A percentile compares a stretch with the other conserved stretches of the same genome.
phyloP scores from a whole-genome alignment of 1,284 basidiomycete genomes.

The Stereum hirsutum region DNA sequence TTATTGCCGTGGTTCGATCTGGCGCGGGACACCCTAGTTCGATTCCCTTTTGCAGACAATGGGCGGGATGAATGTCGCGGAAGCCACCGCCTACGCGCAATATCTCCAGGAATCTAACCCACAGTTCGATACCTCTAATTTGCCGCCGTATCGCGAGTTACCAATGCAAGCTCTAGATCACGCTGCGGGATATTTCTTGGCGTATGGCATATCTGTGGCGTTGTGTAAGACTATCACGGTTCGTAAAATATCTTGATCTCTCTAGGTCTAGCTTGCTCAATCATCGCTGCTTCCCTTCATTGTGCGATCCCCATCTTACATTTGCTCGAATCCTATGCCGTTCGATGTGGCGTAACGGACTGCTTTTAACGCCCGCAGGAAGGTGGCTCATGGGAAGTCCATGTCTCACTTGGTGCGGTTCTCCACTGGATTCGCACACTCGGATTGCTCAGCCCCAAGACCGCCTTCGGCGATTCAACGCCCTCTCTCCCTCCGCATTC shows the following conservation, averaged over 20 bases:
- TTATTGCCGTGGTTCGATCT: neutral
- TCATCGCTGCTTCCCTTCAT: too few species aligned
- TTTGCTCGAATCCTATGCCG: too few species aligned
- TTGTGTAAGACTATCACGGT: slow-evolving; percentile 44
- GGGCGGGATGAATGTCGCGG: slow-evolving; percentile 51
- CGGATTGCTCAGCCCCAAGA: slow-evolving; percentile 31
- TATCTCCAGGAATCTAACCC: slow-evolving; percentile 16
- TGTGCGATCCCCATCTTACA: too few species aligned
- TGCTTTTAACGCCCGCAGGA: slow-evolving; percentile 26
- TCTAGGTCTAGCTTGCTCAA: too few species aligned
- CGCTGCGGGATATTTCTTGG: slow-evolving; percentile 49
- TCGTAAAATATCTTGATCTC: slow-evolving; percentile 13
- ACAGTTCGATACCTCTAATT: slow-evolving; percentile 7
- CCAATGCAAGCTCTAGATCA: slow-evolving; percentile 62
- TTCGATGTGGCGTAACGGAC: neutral
- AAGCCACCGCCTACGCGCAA: slow-evolving; percentile 36
- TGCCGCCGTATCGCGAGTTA: slow-evolving; percentile 32
- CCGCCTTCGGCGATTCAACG: slow-evolving; percentile 29
- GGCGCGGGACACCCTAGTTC: slow-evolving; percentile 29
- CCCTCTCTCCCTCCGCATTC: slow-evolving; percentile 27
- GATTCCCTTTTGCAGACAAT: slow-evolving; percentile 64
- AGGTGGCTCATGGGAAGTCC: slow-evolving; percentile 55
- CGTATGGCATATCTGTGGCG: slow-evolving; percentile 49
- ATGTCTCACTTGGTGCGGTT: slow-evolving; percentile 47
- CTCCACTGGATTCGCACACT: slow-evolving; percentile 49